Evolutionary conservation across 2,329 filamentous ascomycete species (phyloP).

Genomic region (Neonectria neomacrospora): DNA sequence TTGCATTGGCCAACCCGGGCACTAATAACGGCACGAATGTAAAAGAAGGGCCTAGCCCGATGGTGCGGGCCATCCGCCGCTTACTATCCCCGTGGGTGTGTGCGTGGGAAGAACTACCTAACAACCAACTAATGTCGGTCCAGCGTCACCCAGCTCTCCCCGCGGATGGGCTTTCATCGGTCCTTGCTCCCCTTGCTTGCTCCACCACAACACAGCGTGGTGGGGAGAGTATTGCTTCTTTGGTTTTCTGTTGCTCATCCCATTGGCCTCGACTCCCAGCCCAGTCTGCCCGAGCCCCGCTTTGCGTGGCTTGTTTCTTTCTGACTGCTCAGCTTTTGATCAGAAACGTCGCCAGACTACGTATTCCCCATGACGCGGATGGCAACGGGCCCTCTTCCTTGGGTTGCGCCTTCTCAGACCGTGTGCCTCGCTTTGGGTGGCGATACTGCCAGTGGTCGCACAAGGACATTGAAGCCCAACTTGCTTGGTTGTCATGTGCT

Average conservation of each 20-base stretch:
- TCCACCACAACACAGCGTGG: slow-evolving; percentile 27
- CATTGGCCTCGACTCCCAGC: slow-evolving; percentile 34
- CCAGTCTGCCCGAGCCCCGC: slow-evolving; percentile 30
- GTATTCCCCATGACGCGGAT: slow-evolving; percentile 2
- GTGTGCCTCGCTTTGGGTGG: background rate
- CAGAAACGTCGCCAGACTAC: background rate
- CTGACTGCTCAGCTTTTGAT: slow-evolving; percentile 28
- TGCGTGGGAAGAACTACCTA: background rate
- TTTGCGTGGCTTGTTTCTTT: slow-evolving; percentile 15
- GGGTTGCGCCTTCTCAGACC: background rate
- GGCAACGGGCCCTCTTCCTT: background rate
- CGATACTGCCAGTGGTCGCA: background rate
- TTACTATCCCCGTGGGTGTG: background rate
- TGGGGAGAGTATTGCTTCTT: slow-evolving; percentile 45
- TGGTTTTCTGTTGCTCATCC: slow-evolving; percentile 30
- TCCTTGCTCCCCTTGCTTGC: slow-evolving; percentile 27
- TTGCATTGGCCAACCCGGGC: slow-evolving; percentile 15
- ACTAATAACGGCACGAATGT: slow-evolving; percentile 6
- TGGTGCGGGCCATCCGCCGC: background rate
- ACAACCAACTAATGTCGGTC: background rate
- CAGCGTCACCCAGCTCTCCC: background rate
- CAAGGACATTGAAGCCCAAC: background rate
- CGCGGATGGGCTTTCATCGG: slow-evolving; percentile 10
- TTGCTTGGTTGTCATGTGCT: background rate
- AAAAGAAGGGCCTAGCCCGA: slow-evolving; percentile 5